Conservation (phyloP, 495 filamentous ascomycete genomes). For the Tuber melanosporum region DNA sequence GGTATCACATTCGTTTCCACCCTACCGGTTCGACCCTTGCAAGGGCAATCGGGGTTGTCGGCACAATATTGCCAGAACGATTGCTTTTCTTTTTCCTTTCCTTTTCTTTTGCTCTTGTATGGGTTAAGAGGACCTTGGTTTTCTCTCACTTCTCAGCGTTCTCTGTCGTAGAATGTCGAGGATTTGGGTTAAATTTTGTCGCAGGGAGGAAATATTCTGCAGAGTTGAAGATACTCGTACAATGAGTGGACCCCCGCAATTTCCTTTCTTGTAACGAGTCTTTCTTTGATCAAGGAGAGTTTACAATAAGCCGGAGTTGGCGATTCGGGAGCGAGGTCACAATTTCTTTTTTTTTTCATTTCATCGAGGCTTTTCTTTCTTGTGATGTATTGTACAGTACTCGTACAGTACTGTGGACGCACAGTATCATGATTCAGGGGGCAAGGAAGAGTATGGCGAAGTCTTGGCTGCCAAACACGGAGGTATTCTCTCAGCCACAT, state of each 20-base stretch:
- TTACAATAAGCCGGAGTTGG: not conserved
- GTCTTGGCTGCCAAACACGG: no score
- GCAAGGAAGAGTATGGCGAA: no score
- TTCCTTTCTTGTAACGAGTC: not conserved
- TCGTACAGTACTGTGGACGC: no score
- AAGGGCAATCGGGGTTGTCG: not conserved
- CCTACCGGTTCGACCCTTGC: not conserved
- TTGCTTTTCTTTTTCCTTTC: not conserved
- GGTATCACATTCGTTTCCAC: not conserved
- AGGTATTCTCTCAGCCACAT: no score
- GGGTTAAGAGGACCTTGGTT: not conserved
- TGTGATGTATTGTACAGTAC: no score
- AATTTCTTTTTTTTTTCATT: not conserved
- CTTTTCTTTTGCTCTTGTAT: not conserved
- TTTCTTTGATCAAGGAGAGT: not conserved
- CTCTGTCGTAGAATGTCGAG: not conserved
- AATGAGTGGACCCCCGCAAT: not conserved
- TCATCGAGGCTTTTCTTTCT: not conserved
- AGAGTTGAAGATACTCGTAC: not conserved
- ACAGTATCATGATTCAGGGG: no score
- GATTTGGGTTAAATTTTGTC: conserved; percentile 3
- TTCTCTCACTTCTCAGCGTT: not conserved
- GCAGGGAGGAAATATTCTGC: not conserved
- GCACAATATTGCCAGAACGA: not conserved
- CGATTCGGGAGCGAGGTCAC: not conserved